Percentiles rank a stretch among this genome's conserved stretches.
These are phyloP conservation scores for Breviolum minutum DNA, from an alignment of 73 alveolate genomes.

Conservation along the genomic window DNA sequence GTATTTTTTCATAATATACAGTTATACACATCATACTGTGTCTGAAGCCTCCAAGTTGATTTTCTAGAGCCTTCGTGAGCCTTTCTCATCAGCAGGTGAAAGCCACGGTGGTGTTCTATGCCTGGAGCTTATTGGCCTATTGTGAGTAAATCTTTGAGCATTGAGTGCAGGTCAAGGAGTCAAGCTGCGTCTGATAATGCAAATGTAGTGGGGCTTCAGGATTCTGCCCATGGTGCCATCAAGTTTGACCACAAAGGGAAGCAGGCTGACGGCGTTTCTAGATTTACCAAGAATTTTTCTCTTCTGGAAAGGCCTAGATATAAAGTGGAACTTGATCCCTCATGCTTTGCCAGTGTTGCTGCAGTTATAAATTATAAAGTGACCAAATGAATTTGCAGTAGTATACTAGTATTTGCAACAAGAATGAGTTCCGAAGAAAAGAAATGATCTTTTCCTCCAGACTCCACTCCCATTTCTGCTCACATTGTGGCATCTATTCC, in stretches of 20 bases:
- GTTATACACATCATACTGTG: too few relatives aligned
- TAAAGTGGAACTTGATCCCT: not conserved
- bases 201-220: not conserved
- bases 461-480: not conserved
- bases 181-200: not conserved
- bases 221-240: conserved; percentile 6
- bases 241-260: conserved; percentile 85
- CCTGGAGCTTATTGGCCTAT: conserved; percentile 1
- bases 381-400: too few relatives aligned
- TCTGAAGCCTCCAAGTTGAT: too few relatives aligned
- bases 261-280: not conserved
- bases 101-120: conserved; percentile 60
- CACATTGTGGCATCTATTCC: not conserved
- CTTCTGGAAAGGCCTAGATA: not conserved
- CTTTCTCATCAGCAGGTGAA: conserved; percentile 11
- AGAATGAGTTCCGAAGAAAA: not conserved
- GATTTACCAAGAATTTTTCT: not conserved
- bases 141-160: not conserved
- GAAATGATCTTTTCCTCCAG: not conserved
- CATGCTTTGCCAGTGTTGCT: not conserved
- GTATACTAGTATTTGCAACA: too few relatives aligned
- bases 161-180: too few relatives aligned
- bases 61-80: not conserved
- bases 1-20: too few relatives aligned
- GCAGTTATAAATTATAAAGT: too few relatives aligned